Evolutionary conservation across 768 basidiomycete genomes (phyloP).

Genomic region (Chalciporus chontae): DNA sequence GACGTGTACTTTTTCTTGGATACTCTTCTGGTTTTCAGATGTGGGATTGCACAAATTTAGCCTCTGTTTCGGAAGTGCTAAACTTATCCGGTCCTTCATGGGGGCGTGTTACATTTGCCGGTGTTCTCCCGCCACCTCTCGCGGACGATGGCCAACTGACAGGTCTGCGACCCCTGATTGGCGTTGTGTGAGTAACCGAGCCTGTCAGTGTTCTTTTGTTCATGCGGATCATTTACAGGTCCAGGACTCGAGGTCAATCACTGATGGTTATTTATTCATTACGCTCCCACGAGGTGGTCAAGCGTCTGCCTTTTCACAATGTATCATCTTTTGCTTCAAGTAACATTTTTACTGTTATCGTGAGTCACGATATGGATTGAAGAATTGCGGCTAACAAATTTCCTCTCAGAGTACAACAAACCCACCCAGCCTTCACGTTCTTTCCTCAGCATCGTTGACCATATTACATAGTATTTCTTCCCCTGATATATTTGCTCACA

Average conservation of each 20-base stretch:
- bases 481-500: constrained; percentile 43
- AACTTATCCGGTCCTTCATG: constrained; percentile 41
- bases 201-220: constrained; percentile 1
- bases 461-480: constrained; percentile 49
- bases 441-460: constrained; percentile 52
- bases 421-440: constrained; percentile 52
- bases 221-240: constrained; percentile 16
- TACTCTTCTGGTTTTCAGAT: constrained; percentile 53
- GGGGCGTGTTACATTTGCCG: constrained; percentile 37
- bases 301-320: constrained; percentile 42
- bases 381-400: not conserved
- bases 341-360: constrained; percentile 52
- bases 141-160: constrained; percentile 27
- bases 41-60: constrained; percentile 60
- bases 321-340: constrained; percentile 45
- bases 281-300: constrained; percentile 46
- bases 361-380: constrained; percentile 31
- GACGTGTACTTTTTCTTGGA: constrained; percentile 50
- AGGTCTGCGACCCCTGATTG: constrained; percentile 34
- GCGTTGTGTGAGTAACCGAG: constrained; percentile 30
- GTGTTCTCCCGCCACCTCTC: constrained; percentile 36
- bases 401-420: constrained; percentile 49
- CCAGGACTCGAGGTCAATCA: constrained; percentile 20
- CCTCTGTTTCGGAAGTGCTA: constrained; percentile 48
- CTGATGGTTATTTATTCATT: constrained; percentile 45